phyloP scores from a whole-genome alignment of 352 stramenopile genomes.

The Peronospora farinosa region DNA sequence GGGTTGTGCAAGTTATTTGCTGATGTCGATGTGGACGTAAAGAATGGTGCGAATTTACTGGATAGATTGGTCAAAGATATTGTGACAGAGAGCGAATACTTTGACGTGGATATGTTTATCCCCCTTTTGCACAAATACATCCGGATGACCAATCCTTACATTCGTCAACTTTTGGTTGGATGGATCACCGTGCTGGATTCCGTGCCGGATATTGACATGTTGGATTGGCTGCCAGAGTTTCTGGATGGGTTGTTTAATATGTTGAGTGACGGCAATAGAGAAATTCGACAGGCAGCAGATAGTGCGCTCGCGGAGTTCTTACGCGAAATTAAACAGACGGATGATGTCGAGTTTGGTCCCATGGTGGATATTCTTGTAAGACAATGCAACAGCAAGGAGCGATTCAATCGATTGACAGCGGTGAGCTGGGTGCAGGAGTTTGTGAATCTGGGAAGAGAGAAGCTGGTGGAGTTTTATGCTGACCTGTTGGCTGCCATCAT shows the following conservation, averaged over 20 bases:
- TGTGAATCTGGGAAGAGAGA: slow-evolving; percentile 92
- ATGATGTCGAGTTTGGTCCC: slow-evolving; percentile 95
- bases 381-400: slow-evolving; percentile 96
- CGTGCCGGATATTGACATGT: slow-evolving; percentile 98
- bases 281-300: slow-evolving; percentile 95
- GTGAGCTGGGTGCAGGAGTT: slow-evolving; percentile 98
- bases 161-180: slow-evolving; percentile 95
- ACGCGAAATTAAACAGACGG: slow-evolving; percentile 93
- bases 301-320: slow-evolving; percentile 92
- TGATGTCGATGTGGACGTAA: slow-evolving; percentile 99
- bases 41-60: slow-evolving; percentile 91
- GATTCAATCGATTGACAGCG: slow-evolving; percentile 95
- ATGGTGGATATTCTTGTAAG: slow-evolving; percentile 96
- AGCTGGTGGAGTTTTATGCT: slow-evolving; percentile 93
- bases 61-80: slow-evolving; percentile 97
- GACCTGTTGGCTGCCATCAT: slow-evolving; percentile 95
- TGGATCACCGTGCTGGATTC: slow-evolving; percentile 99
- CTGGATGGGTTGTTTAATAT: slow-evolving; percentile 99
- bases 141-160: slow-evolving; percentile 97
- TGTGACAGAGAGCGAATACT: slow-evolving; percentile 96
- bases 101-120: slow-evolving; percentile 99
- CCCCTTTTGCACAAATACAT: slow-evolving; percentile 99
- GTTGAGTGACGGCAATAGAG: slow-evolving; percentile 96
- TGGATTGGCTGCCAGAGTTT: slow-evolving; percentile 97
- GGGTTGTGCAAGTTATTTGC: slow-evolving; percentile 94